phyloP scores from a whole-genome alignment of 306 rosid species.

The Sphenostylis stenocarpa region DNA sequence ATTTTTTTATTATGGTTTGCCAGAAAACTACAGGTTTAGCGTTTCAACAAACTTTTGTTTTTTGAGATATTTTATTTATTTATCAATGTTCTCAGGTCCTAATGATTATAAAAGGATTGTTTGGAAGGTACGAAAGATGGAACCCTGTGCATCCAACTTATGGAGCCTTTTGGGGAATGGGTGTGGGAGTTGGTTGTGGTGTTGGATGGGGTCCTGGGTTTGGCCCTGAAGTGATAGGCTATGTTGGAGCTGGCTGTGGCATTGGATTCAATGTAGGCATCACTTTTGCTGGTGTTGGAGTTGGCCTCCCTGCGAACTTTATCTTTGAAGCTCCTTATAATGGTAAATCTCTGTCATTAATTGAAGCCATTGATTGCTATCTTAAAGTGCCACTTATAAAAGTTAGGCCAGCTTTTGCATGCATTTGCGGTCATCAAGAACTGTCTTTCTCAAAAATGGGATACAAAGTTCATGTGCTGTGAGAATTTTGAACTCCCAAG shows the following conservation, averaged over 20 bases:
- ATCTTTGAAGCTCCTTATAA: constrained; percentile 54
- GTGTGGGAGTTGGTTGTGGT: constrained; percentile 92
- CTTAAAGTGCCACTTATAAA: constrained; percentile 7
- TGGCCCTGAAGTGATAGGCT: constrained; percentile 92
- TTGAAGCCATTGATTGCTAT: constrained; percentile 7
- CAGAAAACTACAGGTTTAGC: neutral
- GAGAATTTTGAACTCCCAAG: constrained; percentile 15
- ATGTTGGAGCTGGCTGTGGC: constrained; percentile 98
- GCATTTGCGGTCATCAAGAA: neutral
- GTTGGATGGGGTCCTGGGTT: constrained; percentile 99
- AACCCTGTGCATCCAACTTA: constrained; percentile 87
- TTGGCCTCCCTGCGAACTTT: constrained; percentile 79
- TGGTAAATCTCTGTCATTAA: constrained; percentile 45
- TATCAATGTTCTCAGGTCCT: constrained; percentile 45
- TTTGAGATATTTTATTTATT: neutral
- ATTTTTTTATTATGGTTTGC: neutral
- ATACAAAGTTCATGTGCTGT: constrained; percentile 24
- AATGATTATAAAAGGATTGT: constrained; percentile 82
- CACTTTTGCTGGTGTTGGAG: constrained; percentile 75
- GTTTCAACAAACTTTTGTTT: neutral
- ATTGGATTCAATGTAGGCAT: constrained; percentile 86
- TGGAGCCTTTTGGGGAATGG: constrained; percentile 98
- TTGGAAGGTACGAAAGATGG: constrained; percentile 78
- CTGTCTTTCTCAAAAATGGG: constrained; percentile 3
- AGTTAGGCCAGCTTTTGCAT: constrained; percentile 1